Conservation (phyloP, 2,329 filamentous ascomycete species). For the Ophiostoma novo-ulmi region DNA sequence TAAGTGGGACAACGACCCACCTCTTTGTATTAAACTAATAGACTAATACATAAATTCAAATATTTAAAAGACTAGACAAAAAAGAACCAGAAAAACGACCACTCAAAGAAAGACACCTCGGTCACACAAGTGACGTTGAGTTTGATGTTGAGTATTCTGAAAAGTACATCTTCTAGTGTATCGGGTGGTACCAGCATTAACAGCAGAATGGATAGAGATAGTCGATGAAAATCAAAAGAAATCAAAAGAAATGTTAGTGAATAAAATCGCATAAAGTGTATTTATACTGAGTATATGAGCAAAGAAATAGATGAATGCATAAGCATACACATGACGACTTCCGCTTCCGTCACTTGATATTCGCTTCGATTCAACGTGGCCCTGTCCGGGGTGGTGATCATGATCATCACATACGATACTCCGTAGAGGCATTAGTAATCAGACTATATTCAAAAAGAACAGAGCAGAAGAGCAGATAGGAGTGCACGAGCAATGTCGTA, state of each 20-base stretch:
- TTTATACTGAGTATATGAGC: background rate
- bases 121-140: background rate
- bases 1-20: background rate
- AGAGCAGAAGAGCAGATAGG: background rate
- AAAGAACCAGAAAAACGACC: background rate
- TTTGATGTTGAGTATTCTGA: background rate
- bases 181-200: background rate
- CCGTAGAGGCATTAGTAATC: background rate
- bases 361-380: background rate
- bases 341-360: background rate
- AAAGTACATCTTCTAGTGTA: background rate
- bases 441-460: background rate
- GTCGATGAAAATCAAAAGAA: background rate
- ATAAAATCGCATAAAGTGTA: background rate
- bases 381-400: slow-evolving; percentile 4
- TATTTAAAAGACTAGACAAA: background rate
- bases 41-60: background rate
- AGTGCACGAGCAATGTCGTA: no score
- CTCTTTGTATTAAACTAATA: background rate
- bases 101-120: background rate
- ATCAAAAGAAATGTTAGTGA: background rate
- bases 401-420: background rate
- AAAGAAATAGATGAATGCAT: background rate
- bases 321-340: background rate
- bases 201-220: no score